A percentile compares a stretch with the other conserved stretches of the same genome.
phyloP scores from a whole-genome alignment of 2,329 filamentous ascomycete genomes.

The Hymenoscyphus linearis region DNA sequence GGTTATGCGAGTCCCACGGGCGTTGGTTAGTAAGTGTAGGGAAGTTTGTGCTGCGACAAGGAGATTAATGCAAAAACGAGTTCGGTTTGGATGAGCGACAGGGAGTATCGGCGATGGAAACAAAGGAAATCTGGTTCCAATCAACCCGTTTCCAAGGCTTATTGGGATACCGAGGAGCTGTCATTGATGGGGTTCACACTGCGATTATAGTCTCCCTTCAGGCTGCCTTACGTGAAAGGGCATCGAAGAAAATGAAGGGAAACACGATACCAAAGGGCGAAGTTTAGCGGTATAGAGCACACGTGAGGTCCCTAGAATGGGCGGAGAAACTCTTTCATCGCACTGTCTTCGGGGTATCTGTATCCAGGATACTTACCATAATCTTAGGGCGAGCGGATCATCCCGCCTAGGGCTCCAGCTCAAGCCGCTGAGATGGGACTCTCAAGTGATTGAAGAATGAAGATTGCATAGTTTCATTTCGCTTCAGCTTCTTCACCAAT shows the following conservation, averaged over 20 bases:
- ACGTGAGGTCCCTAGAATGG: background rate
- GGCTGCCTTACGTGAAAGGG: background rate
- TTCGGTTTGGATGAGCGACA: background rate
- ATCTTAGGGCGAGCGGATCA: background rate
- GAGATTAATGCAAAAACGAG: background rate
- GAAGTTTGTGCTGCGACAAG: background rate
- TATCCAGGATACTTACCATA: background rate
- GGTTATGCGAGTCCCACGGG: background rate
- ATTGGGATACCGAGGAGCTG: background rate
- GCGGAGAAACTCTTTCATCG: background rate
- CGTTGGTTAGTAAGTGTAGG: background rate
- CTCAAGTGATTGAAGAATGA: background rate
- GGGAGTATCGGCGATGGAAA: background rate
- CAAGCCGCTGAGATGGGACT: background rate
- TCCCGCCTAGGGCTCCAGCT: background rate
- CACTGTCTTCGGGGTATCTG: background rate
- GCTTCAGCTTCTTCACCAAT: too few relatives aligned
- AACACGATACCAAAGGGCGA: background rate
- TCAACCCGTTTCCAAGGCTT: background rate
- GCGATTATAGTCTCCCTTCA: background rate
- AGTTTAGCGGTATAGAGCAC: background rate
- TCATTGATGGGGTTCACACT: background rate
- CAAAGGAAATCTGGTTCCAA: background rate
- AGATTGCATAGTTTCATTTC: background rate
- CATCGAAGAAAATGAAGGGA: background rate